Conservation (phyloP, 2,329 filamentous ascomycete species). For the Sporothrix brasiliensis region DNA sequence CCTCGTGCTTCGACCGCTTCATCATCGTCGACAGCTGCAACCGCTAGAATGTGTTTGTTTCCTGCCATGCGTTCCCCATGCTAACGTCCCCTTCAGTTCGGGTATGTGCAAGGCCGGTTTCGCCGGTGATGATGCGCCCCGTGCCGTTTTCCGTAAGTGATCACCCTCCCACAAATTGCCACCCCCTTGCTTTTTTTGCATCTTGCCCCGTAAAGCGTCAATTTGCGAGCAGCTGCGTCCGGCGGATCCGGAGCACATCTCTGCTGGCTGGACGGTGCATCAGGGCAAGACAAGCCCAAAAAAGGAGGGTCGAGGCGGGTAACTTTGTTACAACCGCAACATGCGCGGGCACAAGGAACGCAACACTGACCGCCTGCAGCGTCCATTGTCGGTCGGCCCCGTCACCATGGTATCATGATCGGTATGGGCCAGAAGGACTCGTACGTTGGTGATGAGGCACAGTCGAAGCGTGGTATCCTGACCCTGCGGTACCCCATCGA, state of each 20-base stretch:
- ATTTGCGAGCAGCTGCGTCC: neutral
- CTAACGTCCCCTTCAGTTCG: conserved; percentile 70
- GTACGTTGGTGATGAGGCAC: conserved; percentile 99
- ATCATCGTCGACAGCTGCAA: neutral
- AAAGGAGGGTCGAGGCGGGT: neutral
- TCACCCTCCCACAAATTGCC: neutral
- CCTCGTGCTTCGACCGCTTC: conserved; percentile 8
- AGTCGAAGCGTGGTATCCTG: conserved; percentile 99
- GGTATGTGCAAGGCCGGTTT: conserved; percentile 99
- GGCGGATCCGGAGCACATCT: neutral
- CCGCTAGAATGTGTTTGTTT: neutral
- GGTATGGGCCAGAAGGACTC: conserved; percentile 99
- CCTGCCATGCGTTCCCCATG: conserved; percentile 6
- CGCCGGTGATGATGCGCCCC: conserved; percentile 99
- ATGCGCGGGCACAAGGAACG: neutral
- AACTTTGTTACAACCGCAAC: neutral
- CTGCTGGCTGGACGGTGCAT: neutral
- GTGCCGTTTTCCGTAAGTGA: conserved; percentile 99
- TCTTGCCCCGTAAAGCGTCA: conserved; percentile 3
- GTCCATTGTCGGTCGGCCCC: conserved; percentile 98
- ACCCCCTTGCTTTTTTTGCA: no score
- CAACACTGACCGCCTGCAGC: conserved; percentile 57
- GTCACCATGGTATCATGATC: conserved; percentile 99
- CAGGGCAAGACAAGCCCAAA: neutral
- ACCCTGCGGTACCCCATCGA: conserved; percentile 99